Conservation (phyloP, 2,329 filamentous ascomycete genomes). For the Paracorniculantispora psalliotae region DNA sequence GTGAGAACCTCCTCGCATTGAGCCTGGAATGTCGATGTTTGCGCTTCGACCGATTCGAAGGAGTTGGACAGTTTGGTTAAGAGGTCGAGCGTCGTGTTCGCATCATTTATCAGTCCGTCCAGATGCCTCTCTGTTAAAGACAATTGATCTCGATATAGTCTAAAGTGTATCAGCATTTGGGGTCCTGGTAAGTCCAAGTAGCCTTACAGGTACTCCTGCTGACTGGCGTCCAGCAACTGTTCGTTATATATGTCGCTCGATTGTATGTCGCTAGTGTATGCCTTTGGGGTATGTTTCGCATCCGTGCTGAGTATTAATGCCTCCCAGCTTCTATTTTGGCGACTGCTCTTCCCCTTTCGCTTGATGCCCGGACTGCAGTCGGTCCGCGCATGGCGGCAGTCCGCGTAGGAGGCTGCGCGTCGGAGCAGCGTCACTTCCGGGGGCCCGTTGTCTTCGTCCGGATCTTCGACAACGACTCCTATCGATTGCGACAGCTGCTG, state of each 20-base stretch:
- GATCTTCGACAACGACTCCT: constrained; percentile 53
- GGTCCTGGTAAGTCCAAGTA: not conserved
- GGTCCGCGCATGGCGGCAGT: constrained; percentile 63
- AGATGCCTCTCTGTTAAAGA: constrained; percentile 77
- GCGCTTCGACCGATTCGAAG: constrained; percentile 80
- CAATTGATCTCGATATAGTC: constrained; percentile 76
- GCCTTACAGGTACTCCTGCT: constrained; percentile 75
- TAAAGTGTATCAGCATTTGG: constrained; percentile 28
- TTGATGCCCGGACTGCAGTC: constrained; percentile 28
- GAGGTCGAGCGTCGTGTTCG: constrained; percentile 68
- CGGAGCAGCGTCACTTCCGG: constrained; percentile 61
- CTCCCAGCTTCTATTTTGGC: constrained; percentile 43
- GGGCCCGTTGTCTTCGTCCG: constrained; percentile 51
- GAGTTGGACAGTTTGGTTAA: constrained; percentile 77
- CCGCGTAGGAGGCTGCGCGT: constrained; percentile 69
- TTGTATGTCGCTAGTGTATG: not conserved
- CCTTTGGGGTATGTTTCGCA: not conserved
- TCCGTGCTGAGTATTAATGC: constrained; percentile 38
- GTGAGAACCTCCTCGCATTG: constrained; percentile 84
- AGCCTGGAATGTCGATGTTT: constrained; percentile 88
- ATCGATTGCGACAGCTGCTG: constrained; percentile 51
- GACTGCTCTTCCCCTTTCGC: constrained; percentile 30
- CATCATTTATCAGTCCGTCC: constrained; percentile 70
- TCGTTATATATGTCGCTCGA: constrained; percentile 46
- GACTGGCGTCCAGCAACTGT: constrained; percentile 72